Base-by-base conservation (phyloP, 2,329 filamentous ascomycete species). In the Talaromyces atroroseus region DNA sequence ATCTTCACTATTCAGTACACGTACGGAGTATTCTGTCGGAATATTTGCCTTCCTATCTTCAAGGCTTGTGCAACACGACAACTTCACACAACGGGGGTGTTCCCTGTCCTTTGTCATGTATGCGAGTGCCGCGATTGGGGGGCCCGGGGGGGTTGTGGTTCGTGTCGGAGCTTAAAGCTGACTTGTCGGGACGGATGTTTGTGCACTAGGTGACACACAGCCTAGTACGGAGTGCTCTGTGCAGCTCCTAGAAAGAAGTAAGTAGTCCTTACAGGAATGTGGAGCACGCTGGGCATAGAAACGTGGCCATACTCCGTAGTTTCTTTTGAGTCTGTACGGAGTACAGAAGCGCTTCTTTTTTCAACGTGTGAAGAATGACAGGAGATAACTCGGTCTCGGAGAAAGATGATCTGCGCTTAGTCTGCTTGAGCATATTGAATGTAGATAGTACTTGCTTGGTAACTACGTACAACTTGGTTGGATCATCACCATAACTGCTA, bases 161-260 rank as follows among this genome's bases (percentile, higher is more conserved):
- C 49, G 23, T 49, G 21, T 52, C 49, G 36, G 49, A 52, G 36
- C 34, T 53, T 26, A 47, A 52, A 36, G 44, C 42, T 42, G 54
- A 44, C 46, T 57, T 24, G 18, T 34, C 40, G 24, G n/a, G 29
- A 32, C 29, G n/a, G 20, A 54, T 49, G 40, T 20, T 48, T 46
- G 47, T 47, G 42, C 32, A 34, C 42, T 23, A 16, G 32, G 32
- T 36, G 32, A 36, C 32, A 36, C 32, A 29, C 26, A 29, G 8
- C 5, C 29, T 24, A 8, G 45, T 21, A n/a, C 42, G 48, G 16
- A 34, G 21, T 18, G 5, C 42, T 46, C 32, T 34, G 23, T 23
- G 2, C 26, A 20, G 40, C 18, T n/a, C n/a, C 38, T 36, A 4
- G 32, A 10, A 29, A 5, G 26, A 5, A 36, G 32, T 29, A 29